Evolutionary conservation across 129 eudicot species (phyloP).

Genomic region (Artemisia argyi): DNA sequence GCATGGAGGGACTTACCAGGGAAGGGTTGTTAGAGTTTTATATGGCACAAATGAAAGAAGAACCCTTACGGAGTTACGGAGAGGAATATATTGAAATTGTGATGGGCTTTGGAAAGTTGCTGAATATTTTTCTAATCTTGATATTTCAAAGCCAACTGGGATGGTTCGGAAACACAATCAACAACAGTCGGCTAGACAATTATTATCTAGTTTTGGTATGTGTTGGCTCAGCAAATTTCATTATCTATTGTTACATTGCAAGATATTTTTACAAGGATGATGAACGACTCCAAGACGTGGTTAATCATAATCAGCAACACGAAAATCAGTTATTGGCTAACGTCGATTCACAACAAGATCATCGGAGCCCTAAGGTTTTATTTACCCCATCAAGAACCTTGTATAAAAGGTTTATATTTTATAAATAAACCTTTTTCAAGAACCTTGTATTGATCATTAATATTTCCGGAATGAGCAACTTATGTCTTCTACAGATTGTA

Average conservation of each 20-base stretch:
- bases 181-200: constrained; percentile 16
- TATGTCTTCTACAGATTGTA: no score
- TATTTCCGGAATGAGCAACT: no score
- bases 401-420: no score
- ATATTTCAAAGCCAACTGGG: not conserved
- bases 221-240: constrained; percentile 1
- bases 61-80: not conserved
- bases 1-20: constrained; percentile 24
- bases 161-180: constrained; percentile 20
- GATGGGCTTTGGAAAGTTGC: constrained; percentile 12
- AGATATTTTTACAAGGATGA: not conserved
- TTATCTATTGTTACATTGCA: not conserved
- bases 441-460: no score
- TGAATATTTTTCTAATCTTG: not conserved
- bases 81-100: constrained; percentile 23
- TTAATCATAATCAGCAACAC: not conserved
- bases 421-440: no score
- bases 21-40: constrained; percentile 21
- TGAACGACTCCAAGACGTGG: not conserved
- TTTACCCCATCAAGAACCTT: no score
- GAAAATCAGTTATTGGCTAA: not conserved
- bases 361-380: not conserved
- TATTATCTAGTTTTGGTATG: constrained; percentile 1
- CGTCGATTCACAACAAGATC: not conserved
- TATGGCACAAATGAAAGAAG: not conserved